Conservation (phyloP, 1,284 basidiomycete species). For the Moesziomyces sp. region DNA sequence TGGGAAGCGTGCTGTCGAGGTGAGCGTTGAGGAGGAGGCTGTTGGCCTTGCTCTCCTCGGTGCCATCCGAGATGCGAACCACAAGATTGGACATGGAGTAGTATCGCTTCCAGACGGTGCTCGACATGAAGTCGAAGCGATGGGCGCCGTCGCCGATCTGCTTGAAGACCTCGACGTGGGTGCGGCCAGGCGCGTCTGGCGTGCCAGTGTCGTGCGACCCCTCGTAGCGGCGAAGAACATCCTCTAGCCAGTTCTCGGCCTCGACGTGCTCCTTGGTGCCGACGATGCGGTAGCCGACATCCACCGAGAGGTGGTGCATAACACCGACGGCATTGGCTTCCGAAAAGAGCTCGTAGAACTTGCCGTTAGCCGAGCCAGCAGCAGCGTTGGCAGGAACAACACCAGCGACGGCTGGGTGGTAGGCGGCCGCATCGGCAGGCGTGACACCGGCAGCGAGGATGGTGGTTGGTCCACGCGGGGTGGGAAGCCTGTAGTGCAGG, state of each 20-base stretch:
- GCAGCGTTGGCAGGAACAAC: conserved; percentile 21
- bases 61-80: conserved; percentile 85
- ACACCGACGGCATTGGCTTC: conserved; percentile 60
- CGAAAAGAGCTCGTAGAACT: conserved; percentile 51
- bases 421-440: conserved; percentile 38
- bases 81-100: conserved; percentile 86
- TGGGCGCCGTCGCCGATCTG: conserved; percentile 66
- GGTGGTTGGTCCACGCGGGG: conserved; percentile 44
- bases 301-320: conserved; percentile 71
- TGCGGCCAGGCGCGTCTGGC: conserved; percentile 27
- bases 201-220: conserved; percentile 66
- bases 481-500: conserved; percentile 63
- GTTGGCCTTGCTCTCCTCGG: conserved; percentile 69
- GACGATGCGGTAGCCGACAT: conserved; percentile 90
- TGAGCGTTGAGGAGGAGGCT: conserved; percentile 86
- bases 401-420: conserved; percentile 29
- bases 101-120: conserved; percentile 90
- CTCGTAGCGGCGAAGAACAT: conserved; percentile 73
- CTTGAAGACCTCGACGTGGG: conserved; percentile 65
- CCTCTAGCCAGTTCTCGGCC: conserved; percentile 84
- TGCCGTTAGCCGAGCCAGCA: conserved; percentile 8
- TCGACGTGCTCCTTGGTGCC: conserved; percentile 88
- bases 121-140: conserved; percentile 63
- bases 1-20: conserved; percentile 77
- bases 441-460: conserved; percentile 36